Evolutionary conservation across 179 eudicot genomes (phyloP).

Genomic region (Actinidia chinensis): DNA sequence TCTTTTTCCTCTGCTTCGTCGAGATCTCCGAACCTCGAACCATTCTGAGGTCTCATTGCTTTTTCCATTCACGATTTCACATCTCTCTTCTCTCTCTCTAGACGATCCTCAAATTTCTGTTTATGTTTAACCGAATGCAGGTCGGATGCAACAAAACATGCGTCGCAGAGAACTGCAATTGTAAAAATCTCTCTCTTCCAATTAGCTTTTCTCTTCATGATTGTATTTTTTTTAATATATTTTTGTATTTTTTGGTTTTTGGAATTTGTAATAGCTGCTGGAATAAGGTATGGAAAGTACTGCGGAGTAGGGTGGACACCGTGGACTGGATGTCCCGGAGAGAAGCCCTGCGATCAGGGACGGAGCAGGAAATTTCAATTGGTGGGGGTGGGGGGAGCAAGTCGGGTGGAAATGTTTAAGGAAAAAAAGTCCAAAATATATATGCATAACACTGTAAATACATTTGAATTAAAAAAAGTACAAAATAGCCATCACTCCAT

Average conservation of each 20-base stretch:
- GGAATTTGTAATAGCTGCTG: constrained; percentile 34
- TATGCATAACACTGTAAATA: no score
- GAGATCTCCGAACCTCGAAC: constrained; percentile 26
- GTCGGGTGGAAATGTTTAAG: no score
- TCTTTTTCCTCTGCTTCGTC: constrained; percentile 22
- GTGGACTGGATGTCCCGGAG: constrained; percentile 90
- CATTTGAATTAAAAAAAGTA: no score
- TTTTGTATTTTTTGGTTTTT: background rate
- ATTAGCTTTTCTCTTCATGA: background rate
- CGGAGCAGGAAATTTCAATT: no score
- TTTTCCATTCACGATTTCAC: background rate
- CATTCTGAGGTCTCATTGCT: constrained; percentile 33
- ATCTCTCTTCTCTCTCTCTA: background rate
- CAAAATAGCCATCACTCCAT: no score
- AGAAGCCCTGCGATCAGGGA: constrained; percentile 77
- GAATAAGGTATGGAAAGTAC: constrained; percentile 79
- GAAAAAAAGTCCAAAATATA: no score
- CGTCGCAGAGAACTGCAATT: constrained; percentile 49
- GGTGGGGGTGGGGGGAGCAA: no score
- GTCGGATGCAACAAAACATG: constrained; percentile 55
- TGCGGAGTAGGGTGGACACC: constrained; percentile 94
- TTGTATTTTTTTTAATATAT: background rate
- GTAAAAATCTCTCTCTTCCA: constrained; percentile 30
- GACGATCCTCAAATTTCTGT: background rate
- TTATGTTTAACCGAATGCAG: constrained; percentile 27